A percentile compares a stretch with the other conserved stretches of the same genome.
Evolutionary conservation across 345 rosid genomes (phyloP).

Genomic region (Melaleuca alternifolia): DNA sequence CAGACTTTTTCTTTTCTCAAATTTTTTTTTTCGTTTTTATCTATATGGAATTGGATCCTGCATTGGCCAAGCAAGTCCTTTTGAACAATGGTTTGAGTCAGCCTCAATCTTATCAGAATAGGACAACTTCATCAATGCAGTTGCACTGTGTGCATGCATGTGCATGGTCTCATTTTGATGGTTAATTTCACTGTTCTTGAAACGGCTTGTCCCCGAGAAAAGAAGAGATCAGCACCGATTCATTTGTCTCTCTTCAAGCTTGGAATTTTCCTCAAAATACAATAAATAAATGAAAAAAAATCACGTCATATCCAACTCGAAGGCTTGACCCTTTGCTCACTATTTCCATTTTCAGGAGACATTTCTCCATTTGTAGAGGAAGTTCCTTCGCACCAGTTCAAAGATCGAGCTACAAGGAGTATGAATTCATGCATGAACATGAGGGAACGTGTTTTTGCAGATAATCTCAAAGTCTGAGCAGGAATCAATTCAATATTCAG

Average conservation of each 20-base stretch:
- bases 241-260: background rate
- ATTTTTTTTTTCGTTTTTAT: background rate
- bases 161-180: background rate
- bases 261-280: background rate
- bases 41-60: background rate
- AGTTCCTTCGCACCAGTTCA: background rate
- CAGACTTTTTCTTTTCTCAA: background rate
- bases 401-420: background rate
- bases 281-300: background rate
- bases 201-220: background rate
- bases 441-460: background rate
- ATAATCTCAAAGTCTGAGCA: background rate
- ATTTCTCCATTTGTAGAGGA: background rate
- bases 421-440: background rate
- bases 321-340: background rate
- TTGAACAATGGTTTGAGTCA: background rate
- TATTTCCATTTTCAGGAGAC: background rate
- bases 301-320: background rate
- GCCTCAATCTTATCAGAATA: background rate
- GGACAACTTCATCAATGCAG: background rate
- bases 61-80: background rate
- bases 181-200: background rate
- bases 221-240: background rate
- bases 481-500: background rate
- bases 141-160: background rate